Evolutionary conservation across 192 early-diverging fungal species (phyloP).

Genomic region (Coemansia sp.): DNA sequence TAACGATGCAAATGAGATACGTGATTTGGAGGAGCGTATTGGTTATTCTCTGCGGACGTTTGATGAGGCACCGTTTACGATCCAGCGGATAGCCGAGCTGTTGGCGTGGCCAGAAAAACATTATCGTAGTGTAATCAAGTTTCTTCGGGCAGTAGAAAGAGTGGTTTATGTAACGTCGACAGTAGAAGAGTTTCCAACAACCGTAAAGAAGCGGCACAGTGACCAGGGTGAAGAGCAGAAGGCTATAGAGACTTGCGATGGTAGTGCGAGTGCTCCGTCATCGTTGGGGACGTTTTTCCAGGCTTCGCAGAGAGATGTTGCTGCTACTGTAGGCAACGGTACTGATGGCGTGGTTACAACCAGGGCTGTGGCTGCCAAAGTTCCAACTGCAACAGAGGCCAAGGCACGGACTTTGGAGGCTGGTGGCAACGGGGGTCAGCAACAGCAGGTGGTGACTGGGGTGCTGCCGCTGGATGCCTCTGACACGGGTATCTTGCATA

Average conservation of each 20-base stretch:
- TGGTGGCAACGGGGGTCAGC: background rate
- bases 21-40: conserved; percentile 43
- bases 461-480: conserved; percentile 45
- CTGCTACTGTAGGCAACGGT: background rate
- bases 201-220: background rate
- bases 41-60: conserved; percentile 44
- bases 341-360: conserved; percentile 3
- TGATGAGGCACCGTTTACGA: conserved; percentile 53
- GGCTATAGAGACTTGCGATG: conserved; percentile 20
- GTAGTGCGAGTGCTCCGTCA: conserved; percentile 8
- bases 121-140: conserved; percentile 46
- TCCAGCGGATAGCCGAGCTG: conserved; percentile 52
- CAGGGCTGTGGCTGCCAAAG: conserved; percentile 9
- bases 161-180: conserved; percentile 53
- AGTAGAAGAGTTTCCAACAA: conserved; percentile 46
- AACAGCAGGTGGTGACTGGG: background rate
- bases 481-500: conserved; percentile 49
- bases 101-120: conserved; percentile 43
- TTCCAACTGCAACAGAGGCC: background rate
- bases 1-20: conserved; percentile 14
- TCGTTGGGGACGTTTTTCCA: conserved; percentile 27
- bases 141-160: conserved; percentile 42
- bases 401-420: background rate
- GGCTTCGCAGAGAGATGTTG: conserved; percentile 11
- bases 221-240: background rate